Evolutionary conservation across 2,329 filamentous ascomycete species (phyloP), one percentile per base, ranked within the genome.

Genomic region (Stenocarpella maydis): DNA sequence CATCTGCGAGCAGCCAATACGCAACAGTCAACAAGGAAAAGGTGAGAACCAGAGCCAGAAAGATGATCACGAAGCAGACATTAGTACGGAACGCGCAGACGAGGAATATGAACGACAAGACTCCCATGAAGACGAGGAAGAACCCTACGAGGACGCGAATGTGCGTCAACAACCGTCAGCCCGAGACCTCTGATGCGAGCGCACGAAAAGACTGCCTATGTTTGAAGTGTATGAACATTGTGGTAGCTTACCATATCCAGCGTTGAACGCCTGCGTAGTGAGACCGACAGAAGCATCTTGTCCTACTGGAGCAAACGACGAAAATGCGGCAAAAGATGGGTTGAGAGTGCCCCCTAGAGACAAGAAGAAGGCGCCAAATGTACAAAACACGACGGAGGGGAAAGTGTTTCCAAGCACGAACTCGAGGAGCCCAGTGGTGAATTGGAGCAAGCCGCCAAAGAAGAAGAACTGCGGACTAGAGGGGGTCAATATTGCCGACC

Each of bases 81-180:
- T 91, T 92, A 19, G 89, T 91, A 52, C 90, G 86, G 17, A 91
- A 81, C 3, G 88, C 83, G 77, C 87, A 88, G 75, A 92, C 82
- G 58, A 90, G 79, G 80, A 85, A 91, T 74, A 91, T 76, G 67
- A 90, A 77, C 79, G 85, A 87, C 39, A 91, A 79, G 15, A 91
- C 72, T 17, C 80, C 87, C 88, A 91, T 91, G 73, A 83, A 84
- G 69, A 91, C 74, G 67, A 86, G 83, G 79, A 90, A 86, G 81
- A 90, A 91, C 28, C 78, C 75, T 76, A 45, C 28, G 3, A 7
- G 43, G 7, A 21, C 31, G 28, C 10, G 39, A 37, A 9, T 19
- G 1, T 15, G 37, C 34, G 28, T 49, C 34, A 39, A 15, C n/a
- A 49, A 26, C 5, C 21, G n/a, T 52, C 41, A 21, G n/a, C n/a